Evolutionary conservation across 169 alveolate species (phyloP).

Genomic region (Fabrea salina): DNA sequence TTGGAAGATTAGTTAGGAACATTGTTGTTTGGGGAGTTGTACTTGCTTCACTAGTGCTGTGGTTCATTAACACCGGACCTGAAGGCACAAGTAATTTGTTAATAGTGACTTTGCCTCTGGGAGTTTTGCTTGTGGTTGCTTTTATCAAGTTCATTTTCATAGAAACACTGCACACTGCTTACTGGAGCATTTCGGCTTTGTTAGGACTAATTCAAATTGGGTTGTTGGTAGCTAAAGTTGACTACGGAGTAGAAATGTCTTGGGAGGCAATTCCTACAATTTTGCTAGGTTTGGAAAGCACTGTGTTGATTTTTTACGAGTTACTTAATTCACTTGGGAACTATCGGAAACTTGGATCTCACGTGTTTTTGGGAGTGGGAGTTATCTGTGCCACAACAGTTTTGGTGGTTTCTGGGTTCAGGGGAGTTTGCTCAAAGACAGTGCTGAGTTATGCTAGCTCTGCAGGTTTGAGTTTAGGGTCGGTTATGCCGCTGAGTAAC

Average conservation of each 20-base stretch:
- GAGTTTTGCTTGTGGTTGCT: neutral
- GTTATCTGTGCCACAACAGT: too few species aligned
- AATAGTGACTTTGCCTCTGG: neutral
- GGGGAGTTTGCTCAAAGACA: too few species aligned
- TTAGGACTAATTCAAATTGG: neutral
- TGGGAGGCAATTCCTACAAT: too few species aligned
- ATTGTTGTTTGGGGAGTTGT: neutral
- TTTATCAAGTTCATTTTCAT: neutral
- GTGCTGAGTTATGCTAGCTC: too few species aligned
- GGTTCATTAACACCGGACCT: neutral
- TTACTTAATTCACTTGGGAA: too few species aligned
- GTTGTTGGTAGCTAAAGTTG: neutral
- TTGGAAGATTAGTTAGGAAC: slow-evolving; percentile 10
- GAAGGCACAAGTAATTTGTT: neutral
- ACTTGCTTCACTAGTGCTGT: neutral
- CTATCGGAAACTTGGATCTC: too few species aligned
- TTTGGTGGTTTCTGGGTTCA: too few species aligned
- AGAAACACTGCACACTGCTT: neutral
- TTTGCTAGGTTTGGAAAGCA: too few species aligned
- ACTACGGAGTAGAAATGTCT: neutral
- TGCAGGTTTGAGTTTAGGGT: too few species aligned
- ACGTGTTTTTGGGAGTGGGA: too few species aligned
- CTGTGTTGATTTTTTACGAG: too few species aligned
- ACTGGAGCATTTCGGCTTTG: neutral
- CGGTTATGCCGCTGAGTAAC: too few species aligned